A percentile compares a stretch with the other conserved stretches of the same genome.
Evolutionary conservation across 2,329 filamentous ascomycete genomes (phyloP).

Genomic region (Penicillium janthinellum): DNA sequence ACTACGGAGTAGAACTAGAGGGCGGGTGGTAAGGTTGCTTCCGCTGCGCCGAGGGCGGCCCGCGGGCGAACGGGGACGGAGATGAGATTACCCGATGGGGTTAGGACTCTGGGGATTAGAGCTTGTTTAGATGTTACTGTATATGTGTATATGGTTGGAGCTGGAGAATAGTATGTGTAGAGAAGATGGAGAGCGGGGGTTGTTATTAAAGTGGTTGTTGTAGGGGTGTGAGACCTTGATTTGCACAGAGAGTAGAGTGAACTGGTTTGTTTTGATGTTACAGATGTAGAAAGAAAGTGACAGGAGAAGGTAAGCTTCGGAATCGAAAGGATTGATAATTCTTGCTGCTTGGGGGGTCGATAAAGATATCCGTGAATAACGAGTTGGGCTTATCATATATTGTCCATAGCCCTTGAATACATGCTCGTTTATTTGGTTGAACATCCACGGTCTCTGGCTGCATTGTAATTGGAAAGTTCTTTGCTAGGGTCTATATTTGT

Average conservation of each 20-base stretch:
- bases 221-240: background rate
- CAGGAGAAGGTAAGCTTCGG: too few species aligned
- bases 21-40: conserved; percentile 12
- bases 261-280: background rate
- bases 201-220: background rate
- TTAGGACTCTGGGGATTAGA: background rate
- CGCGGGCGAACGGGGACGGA: conserved; percentile 20
- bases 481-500: too few species aligned
- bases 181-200: background rate
- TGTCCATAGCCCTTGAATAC: too few species aligned
- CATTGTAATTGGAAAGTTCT: too few species aligned
- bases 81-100: conserved; percentile 1
- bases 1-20: conserved; percentile 3
- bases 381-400: too few species aligned
- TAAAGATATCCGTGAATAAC: too few species aligned
- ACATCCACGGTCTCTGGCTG: too few species aligned
- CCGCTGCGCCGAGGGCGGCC: conserved; percentile 22
- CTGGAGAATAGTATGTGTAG: background rate
- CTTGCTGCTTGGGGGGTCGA: too few species aligned
- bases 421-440: too few species aligned
- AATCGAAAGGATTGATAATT: too few species aligned
- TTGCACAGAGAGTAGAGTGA: background rate
- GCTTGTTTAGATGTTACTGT: too few species aligned
- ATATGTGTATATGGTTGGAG: background rate
- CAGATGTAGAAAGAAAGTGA: background rate